Evolutionary conservation across 116 monocot genomes (phyloP), one percentile per base, ranked within the genome.

Genomic region (Cymodocea nodosa): DNA sequence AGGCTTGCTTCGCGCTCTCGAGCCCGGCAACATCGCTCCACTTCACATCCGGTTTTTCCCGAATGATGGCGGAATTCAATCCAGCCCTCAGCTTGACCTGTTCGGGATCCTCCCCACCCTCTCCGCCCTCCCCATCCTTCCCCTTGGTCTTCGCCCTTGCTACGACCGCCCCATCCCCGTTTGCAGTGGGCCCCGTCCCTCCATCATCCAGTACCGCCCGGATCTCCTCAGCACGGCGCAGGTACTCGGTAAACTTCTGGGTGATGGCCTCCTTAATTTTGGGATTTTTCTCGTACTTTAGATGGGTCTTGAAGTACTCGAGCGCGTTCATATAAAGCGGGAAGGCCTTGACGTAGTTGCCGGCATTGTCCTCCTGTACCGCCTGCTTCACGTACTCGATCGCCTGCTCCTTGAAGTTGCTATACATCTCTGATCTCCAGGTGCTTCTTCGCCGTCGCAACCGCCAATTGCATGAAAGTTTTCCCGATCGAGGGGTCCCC

Each of bases 281-380:
- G 40, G 97, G 97, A 75, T 97, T 97, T 82, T 91, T 97, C 83
- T 97, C 97, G 82, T 97, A 97, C 80, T 97, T 97, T 73, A 97
- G 97, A 70, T 97, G 97, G 57, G 97, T 97, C 59, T 75, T 76
- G 80, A 97, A 97, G 82, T 97, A 97, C 73, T 97, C 97, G 9
- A 97, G 82, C n/a, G 97, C 97, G 74, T 97, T 97, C 97, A 97
- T 97, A 77, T 97, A 97, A 30, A 97, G 77, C 4, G 97, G 88
- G 68, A 97, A 97, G 2, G 97, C 97, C 79, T 97, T 97, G 44
- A 84, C 87, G 64, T 97, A 97, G 82, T 97, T 97, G 23, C 97
- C 97, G 18, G 91, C 97, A 80, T 90, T 97, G 85, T 97, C 97
- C 68, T 91, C 97, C 71, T 88, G 85, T 19, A 97, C 97, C 50